These are phyloP conservation scores for Trichoderma sp. DNA, from an alignment of 2,329 filamentous ascomycete species.

Conservation along the genomic window DNA sequence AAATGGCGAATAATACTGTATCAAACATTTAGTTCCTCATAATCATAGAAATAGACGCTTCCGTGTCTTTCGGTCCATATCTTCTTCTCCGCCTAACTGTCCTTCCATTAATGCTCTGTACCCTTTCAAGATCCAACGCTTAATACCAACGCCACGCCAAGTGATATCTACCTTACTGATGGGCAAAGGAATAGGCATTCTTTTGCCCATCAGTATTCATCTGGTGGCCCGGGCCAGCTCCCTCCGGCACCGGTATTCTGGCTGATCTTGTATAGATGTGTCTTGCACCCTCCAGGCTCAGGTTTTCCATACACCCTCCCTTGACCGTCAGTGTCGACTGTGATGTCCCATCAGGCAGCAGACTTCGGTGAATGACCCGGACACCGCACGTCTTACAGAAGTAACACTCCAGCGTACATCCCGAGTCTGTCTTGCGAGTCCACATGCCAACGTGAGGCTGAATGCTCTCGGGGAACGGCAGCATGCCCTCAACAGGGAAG, in stretches of 20 bases:
- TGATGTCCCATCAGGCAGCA: slow-evolving; percentile 40
- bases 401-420: slow-evolving; percentile 46
- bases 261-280: slow-evolving; percentile 51
- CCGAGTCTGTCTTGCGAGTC: slow-evolving; percentile 42
- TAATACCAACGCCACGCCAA: background rate
- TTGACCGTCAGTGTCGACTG: slow-evolving; percentile 46
- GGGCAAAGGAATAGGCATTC: background rate
- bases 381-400: slow-evolving; percentile 47
- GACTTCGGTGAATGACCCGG: slow-evolving; percentile 49
- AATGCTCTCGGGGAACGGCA: slow-evolving; percentile 41
- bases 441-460: slow-evolving; percentile 39
- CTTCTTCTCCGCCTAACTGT: background rate
- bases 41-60: background rate
- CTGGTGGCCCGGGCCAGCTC: slow-evolving; percentile 29
- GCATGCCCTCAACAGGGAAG: slow-evolving; percentile 43
- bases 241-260: slow-evolving; percentile 46
- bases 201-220: background rate
- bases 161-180: too few species aligned
- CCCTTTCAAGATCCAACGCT: background rate
- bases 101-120: background rate
- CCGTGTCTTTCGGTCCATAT: background rate
- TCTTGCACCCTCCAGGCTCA: slow-evolving; percentile 41
- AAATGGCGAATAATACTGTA: background rate
- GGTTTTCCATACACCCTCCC: slow-evolving; percentile 46
- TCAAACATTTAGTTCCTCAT: background rate